Evolutionary conservation across 1,284 basidiomycete species (phyloP), one percentile per base, ranked within the genome.

Genomic region (Cutaneotrichosporon sp.): DNA sequence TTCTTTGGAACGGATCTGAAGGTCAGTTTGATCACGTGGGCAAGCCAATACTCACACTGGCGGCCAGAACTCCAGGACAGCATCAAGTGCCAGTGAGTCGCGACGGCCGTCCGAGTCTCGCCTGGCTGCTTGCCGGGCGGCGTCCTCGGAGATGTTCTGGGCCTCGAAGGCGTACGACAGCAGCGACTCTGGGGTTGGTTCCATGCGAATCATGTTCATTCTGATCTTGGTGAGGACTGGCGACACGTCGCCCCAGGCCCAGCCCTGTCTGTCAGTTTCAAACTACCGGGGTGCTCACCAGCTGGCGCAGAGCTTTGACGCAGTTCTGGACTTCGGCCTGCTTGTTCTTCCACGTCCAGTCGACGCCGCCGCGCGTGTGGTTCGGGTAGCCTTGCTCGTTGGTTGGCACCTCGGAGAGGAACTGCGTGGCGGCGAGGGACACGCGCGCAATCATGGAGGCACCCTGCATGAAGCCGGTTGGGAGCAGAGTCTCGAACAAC

Each of bases 321-420:
- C 70, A 74, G 14, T 29, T 16, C 2, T 58, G 49, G 4, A 76
- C 61, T 29, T 71, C 67, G n/a, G 53, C 46, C 59, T 71, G 69
- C 58, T 76, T 76, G 18, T 62, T 57, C 13, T 65, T 62, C 74
- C 74, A 76, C 2, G 74, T 75, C 74, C 74, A 76, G 9, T 68
- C 73, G 20, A 50, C 54, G 8, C 74, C 74, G 18, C 73, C 74
- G n/a, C 65, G 69, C 67, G 74, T 72, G 51, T 68, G 53, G 38
- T 38, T 42, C 2, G 74, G 73, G 53, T 76, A 76, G 0, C 73
- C 73, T 46, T 76, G 74, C 55, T 76, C 74, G 38, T 72, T 71
- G n/a, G 67, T 69, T 1, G 74, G 74, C 2, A 76, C 65, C 36
- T 72, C 70, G 58, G 56, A 46, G 8, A 76, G 57, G 27, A 76